These are phyloP conservation scores for Micractinium sp. DNA, from an alignment of 139 green algal species.

Conservation along the genomic window DNA sequence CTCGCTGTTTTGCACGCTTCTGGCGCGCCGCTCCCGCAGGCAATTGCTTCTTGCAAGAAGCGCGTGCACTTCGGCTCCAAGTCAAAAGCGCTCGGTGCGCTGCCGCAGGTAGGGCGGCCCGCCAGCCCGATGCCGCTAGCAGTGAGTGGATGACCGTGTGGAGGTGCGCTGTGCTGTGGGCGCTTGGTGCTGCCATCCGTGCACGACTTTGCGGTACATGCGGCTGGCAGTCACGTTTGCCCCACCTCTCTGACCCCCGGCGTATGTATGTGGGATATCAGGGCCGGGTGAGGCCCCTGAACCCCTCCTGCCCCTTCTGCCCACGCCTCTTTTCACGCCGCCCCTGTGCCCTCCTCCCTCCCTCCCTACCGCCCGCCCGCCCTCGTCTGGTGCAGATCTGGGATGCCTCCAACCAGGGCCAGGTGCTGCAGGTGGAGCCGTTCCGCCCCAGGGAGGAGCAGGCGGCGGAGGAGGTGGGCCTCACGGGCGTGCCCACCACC, in stretches of 20 bases:
- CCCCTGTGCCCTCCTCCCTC: not conserved
- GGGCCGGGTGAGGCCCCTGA: too few species aligned
- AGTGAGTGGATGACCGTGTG: conserved; percentile 78
- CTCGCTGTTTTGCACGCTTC: too few species aligned
- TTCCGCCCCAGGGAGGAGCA: conserved; percentile 43
- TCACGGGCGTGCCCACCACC: not conserved
- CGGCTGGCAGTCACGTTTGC: too few species aligned
- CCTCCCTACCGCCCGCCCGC: not conserved
- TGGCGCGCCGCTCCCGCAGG: not conserved
- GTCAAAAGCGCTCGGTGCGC: not conserved
- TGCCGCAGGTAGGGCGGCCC: not conserved
- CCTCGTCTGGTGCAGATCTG: conserved; percentile 52
- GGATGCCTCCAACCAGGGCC: conserved; percentile 60
- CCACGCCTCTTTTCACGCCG: not conserved
- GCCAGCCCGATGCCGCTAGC: conserved; percentile 72
- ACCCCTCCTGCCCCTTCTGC: not conserved
- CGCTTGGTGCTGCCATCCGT: not conserved
- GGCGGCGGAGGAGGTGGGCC: conserved; percentile 5
- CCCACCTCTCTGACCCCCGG: too few species aligned
- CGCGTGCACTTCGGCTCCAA: not conserved
- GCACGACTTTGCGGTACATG: not conserved
- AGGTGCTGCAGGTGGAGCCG: conserved; percentile 72
- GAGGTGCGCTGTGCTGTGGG: conserved; percentile 65
- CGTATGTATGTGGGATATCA: too few species aligned
- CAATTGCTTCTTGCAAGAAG: too few species aligned